Conservation (phyloP, 2,329 filamentous ascomycete genomes). For the Herpomyces periplanetae region DNA sequence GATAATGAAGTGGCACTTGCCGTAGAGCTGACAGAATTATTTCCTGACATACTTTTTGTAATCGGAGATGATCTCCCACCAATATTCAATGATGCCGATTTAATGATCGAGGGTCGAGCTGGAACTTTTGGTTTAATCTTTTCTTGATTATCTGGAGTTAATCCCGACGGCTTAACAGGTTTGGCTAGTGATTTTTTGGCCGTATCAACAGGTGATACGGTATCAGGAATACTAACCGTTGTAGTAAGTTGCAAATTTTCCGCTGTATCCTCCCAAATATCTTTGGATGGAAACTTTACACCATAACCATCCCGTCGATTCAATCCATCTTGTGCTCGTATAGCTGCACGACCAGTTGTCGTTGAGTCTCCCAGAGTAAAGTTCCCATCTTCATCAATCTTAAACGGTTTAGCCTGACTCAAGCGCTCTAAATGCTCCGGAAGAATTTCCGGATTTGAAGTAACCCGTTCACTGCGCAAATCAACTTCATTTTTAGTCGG, state of each 20-base stretch:
- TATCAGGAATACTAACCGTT: constrained; percentile 13
- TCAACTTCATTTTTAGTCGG: too few relatives aligned
- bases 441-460: too few relatives aligned
- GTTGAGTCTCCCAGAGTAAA: too few relatives aligned
- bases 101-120: constrained; percentile 10
- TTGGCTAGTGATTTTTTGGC: constrained; percentile 6
- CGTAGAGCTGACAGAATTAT: constrained; percentile 53
- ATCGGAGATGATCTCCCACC: constrained; percentile 6
- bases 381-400: too few relatives aligned
- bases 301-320: too few relatives aligned
- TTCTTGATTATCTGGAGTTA: constrained; percentile 15
- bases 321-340: too few relatives aligned
- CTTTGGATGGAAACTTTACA: constrained; percentile 63
- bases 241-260: constrained; percentile 44
- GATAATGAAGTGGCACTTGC: too few relatives aligned
- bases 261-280: constrained; percentile 78
- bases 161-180: too few relatives aligned
- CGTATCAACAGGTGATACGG: constrained; percentile 5
- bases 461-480: too few relatives aligned
- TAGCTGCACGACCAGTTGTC: too few relatives aligned
- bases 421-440: too few relatives aligned
- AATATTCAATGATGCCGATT: constrained; percentile 7
- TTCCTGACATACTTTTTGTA: constrained; percentile 13
- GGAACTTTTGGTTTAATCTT: constrained; percentile 23
- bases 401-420: too few relatives aligned